These are phyloP conservation scores for Asclepias syriaca DNA, from an alignment of 257 asterid genomes.

Conservation along the genomic window DNA sequence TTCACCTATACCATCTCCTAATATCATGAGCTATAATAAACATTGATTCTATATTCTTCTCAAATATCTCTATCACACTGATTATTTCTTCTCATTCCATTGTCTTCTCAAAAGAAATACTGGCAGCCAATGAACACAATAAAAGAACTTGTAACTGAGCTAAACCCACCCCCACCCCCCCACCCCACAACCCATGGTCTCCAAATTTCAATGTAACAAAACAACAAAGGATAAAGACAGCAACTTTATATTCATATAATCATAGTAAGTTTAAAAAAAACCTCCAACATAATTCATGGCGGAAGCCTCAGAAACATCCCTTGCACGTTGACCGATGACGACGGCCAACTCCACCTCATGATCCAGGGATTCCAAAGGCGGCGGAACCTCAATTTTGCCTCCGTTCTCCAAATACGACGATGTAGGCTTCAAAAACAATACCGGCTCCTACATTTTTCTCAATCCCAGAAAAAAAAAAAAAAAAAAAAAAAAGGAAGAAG, in stretches of 20 bases:
- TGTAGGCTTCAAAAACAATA: slow-evolving; percentile 94
- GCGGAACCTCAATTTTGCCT: slow-evolving; percentile 81
- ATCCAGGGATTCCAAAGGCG: slow-evolving; percentile 71
- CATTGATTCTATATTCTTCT: neutral
- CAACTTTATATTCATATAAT: neutral
- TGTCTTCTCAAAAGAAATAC: too few relatives aligned
- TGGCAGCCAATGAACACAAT: neutral
- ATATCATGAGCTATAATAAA: neutral
- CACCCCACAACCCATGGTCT: too few relatives aligned
- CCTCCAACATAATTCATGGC: slow-evolving; percentile 94
- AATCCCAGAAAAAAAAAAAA: neutral
- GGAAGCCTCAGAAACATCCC: slow-evolving; percentile 70
- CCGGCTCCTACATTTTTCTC: slow-evolving; percentile 62
- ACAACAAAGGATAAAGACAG: neutral
- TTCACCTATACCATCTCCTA: neutral
- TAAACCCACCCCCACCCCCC: neutral
- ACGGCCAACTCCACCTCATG: slow-evolving; percentile 98
- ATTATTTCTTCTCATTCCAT: neutral
- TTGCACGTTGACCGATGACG: slow-evolving; percentile 75
- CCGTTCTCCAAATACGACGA: slow-evolving; percentile 85
- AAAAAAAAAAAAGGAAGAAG: neutral
- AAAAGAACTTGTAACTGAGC: too few relatives aligned
- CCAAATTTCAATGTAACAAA: neutral
- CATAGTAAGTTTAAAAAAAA: slow-evolving; percentile 3
- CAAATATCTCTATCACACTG: neutral